Evolutionary conservation across 1,284 basidiomycete species (phyloP).

Genomic region (Agaricales sp.): DNA sequence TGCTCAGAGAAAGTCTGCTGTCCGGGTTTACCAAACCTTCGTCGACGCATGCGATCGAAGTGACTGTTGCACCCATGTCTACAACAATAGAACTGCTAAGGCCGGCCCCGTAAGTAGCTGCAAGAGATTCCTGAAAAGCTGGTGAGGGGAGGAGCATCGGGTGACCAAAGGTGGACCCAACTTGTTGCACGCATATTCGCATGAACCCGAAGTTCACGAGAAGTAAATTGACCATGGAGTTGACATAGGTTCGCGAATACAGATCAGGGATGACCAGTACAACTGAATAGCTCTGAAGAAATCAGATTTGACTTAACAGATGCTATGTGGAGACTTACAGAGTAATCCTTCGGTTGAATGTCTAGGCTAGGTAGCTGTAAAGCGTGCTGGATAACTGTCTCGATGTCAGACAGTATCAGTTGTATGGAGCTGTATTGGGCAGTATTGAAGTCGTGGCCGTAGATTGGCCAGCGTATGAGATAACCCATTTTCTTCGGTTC

Average conservation of each 20-base stretch:
- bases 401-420: conserved; percentile 68
- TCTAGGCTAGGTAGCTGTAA: conserved; percentile 49
- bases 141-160: neutral
- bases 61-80: conserved; percentile 83
- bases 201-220: conserved; percentile 84
- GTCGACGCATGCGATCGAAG: conserved; percentile 89
- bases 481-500: conserved; percentile 62
- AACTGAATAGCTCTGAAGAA: conserved; percentile 68
- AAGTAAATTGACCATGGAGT: conserved; percentile 70
- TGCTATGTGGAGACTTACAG: conserved; percentile 32
- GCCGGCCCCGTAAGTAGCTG: conserved; percentile 92
- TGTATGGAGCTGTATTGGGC: conserved; percentile 64
- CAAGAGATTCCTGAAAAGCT: conserved; percentile 71
- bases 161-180: conserved; percentile 19
- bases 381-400: conserved; percentile 53
- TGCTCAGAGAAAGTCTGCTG: conserved; percentile 77
- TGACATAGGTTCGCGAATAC: conserved; percentile 78
- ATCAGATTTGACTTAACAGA: conserved; percentile 4
- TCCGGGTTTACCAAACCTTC: conserved; percentile 88
- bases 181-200: conserved; percentile 85
- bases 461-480: conserved; percentile 68
- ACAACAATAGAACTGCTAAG: conserved; percentile 93
- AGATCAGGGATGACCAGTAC: conserved; percentile 92
- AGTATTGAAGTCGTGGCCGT: conserved; percentile 69
- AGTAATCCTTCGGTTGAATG: conserved; percentile 48